Evolutionary conservation across 2,329 filamentous ascomycete genomes (phyloP), one percentile per base, ranked within the genome.

Genomic region (Pseudogymnoascus sp.): DNA sequence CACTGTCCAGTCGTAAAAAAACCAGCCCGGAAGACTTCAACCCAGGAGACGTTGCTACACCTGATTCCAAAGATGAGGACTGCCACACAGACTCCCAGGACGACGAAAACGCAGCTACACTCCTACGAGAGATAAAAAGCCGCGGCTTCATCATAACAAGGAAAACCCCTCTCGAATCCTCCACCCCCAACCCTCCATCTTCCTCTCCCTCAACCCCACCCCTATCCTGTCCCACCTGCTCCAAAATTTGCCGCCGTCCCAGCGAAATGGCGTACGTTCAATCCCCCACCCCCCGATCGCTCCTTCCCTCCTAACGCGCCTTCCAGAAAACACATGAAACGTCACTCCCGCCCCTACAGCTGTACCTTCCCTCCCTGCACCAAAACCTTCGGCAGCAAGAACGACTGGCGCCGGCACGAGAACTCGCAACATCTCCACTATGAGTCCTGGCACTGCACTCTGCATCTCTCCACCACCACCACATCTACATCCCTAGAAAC

Each of bases 381-480:
- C 58, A 92, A 90, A 70, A 78, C 72, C 0, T 96, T 96, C 67
- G 92, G 92, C n/a, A 92, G 89, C 73, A 96, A 96, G 71, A 92
- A 91, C 63, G 92, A 97, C 73, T 97, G 86, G 92, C 96, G 95
- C 72, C 85, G 92, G 1, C 92, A 97, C 69, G 93, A 97, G 70
- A 88, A 85, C 66, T 85, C 83, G 13, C 88, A 93, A 69, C 92
- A 96, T 72, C 85, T 83, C 64, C 83, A 88, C 63, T 73, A 82
- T 5, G 87, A 92, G 69, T 80, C 81, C 58, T 96, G 89, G 86
- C 83, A 82, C 31, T 96, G 92, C 70, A 78, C 82, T 31, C 10
- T 36, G 10, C n/a, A 33, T 9, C 45, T 25, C 70, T 66, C 5
- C 55, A 29, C 27, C 12, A 8, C 45, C 58, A 33, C 58, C 13